A percentile compares a stretch with the other conserved stretches of the same genome.
Evolutionary conservation across 2,329 filamentous ascomycete species (phyloP).

Genomic region (Escovopsis sp.): DNA sequence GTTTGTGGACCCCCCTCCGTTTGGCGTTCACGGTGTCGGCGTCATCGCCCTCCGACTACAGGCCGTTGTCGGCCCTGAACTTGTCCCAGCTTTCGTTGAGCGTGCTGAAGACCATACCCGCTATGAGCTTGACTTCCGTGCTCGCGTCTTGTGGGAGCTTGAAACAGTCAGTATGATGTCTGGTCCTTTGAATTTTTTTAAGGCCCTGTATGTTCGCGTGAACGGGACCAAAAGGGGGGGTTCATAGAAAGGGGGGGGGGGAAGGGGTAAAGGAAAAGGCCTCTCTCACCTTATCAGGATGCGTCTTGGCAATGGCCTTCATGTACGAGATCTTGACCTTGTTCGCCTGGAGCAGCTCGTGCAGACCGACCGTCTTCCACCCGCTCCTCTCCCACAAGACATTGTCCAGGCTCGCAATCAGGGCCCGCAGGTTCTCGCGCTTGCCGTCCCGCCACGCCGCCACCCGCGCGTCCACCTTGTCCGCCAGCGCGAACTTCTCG

Average conservation of each 20-base stretch:
- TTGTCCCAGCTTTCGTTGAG: conserved; percentile 62
- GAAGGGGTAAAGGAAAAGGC: no score
- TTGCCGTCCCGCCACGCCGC: conserved; percentile 80
- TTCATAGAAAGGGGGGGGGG: no score
- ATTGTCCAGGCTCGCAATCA: conserved; percentile 72
- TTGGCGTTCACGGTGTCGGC: no score
- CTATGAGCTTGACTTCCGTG: conserved; percentile 52
- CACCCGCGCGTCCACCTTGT: conserved; percentile 70
- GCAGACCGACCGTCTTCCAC: conserved; percentile 94
- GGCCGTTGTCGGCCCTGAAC: conserved; percentile 53
- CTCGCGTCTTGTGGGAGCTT: conserved; percentile 49
- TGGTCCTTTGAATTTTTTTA: conserved; percentile 17
- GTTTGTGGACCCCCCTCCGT: no score
- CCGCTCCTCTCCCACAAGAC: conserved; percentile 86
- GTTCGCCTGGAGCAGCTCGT: conserved; percentile 79
- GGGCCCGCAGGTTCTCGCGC: conserved; percentile 76
- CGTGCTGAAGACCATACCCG: conserved; percentile 50
- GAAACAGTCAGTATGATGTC: neutral
- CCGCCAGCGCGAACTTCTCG: conserved; percentile 79
- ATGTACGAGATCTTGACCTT: conserved; percentile 98
- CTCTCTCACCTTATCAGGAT: conserved; percentile 80
- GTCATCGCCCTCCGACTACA: conserved; percentile 23
- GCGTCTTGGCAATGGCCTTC: conserved; percentile 97
- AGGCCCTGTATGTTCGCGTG: neutral
- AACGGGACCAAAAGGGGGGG: no score